Conservation (phyloP, 2,329 filamentous ascomycete species). For the Pestalotiopsis sp. region DNA sequence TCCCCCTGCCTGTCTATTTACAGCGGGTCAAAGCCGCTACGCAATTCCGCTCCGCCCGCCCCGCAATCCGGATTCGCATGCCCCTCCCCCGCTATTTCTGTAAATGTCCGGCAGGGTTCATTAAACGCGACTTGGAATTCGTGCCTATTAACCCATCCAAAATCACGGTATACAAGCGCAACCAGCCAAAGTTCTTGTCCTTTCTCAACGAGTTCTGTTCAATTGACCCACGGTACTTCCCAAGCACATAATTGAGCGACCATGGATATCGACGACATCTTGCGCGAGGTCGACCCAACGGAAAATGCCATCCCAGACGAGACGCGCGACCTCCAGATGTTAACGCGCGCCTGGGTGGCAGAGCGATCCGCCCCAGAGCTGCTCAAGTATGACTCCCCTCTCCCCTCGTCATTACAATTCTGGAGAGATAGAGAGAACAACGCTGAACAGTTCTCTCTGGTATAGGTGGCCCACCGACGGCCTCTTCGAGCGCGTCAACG, state of each 20-base stretch:
- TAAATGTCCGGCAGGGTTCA: background rate
- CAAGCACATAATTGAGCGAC: background rate
- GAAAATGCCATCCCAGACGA: slow-evolving; percentile 57
- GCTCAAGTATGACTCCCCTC: slow-evolving; percentile 62
- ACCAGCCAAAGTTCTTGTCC: background rate
- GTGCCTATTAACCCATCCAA: background rate
- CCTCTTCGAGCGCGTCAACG: slow-evolving; percentile 82
- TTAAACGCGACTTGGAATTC: background rate
- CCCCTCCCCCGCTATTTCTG: slow-evolving; percentile 2
- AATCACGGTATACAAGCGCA: background rate
- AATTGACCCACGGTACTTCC: background rate
- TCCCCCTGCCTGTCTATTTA: background rate
- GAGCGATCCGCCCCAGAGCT: slow-evolving; percentile 89
- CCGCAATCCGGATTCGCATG: background rate
- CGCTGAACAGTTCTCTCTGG: slow-evolving; percentile 8
- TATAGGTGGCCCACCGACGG: slow-evolving; percentile 66
- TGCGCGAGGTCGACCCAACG: slow-evolving; percentile 70
- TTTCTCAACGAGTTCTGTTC: background rate
- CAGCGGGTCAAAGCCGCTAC: background rate
- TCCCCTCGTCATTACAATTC: slow-evolving; percentile 1
- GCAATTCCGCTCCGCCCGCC: background rate
- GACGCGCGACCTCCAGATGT: slow-evolving; percentile 78
- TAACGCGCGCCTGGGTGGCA: slow-evolving; percentile 92
- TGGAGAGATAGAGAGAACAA: background rate
- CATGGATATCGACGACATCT: slow-evolving; percentile 83